Base-by-base conservation (phyloP, 2,329 filamentous ascomycete genomes). In the Metarhizium album region DNA sequence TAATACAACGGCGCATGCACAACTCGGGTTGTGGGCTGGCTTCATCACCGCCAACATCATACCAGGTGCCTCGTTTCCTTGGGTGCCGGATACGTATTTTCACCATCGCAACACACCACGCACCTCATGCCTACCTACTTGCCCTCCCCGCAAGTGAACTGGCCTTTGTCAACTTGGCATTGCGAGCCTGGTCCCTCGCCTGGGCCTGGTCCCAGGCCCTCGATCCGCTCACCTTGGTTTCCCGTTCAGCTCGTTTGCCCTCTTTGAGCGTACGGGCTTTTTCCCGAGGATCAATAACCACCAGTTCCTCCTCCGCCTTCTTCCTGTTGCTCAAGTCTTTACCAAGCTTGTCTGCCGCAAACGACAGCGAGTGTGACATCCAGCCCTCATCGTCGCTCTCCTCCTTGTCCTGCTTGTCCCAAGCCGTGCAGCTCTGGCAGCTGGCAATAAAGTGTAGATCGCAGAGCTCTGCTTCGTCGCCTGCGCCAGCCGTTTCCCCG, bases 361-460 rank as follows among this genome's bases (percentile, higher is more conserved):
- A 97, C 45, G 79, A 87, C 35, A 98, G 74, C 9, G 81, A 76
- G 65, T 97, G 91, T 3, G 80, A 81, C 82, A 96, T 87, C 90
- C 91, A 97, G 7, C 82, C 83, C 46, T 79, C 74, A 46, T 81
- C 81, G 53, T 80, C 78, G 57, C 75, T 77, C 3, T 83, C 79
- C 22, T 76, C 73, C 13, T 74, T 72, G 3, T 74, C 79, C 40
- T 74, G 75, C 58, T 83, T 77, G 61, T 94, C 86, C 89, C 90
- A 95, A 0, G 84, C 80, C 52, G 80, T 82, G 66, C 93, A 97
- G 43, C 89, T 95, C 64, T 95, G 89, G 66, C 93, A 98, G 60
- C 94, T 87, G 46, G 86, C 87, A 55, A 98, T 94, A 67, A 97
- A 98, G 65, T 98, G 93, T 35, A 98, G 71, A 65, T 97, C 93